Evolutionary conservation across 2,329 filamentous ascomycete species (phyloP).

Genomic region (Paramyrothecium roridum): DNA sequence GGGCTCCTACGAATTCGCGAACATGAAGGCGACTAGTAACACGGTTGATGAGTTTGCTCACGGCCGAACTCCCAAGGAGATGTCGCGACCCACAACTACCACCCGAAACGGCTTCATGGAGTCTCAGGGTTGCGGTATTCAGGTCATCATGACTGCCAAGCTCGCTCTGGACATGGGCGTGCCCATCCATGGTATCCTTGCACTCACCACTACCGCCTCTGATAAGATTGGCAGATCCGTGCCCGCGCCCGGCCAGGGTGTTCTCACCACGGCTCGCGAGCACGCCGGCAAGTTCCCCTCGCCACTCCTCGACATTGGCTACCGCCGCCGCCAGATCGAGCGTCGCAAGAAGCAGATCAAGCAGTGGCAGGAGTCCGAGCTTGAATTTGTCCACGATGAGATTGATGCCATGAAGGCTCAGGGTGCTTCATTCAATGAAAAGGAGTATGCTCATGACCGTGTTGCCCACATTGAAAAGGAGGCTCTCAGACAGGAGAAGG

Average conservation of each 20-base stretch:
- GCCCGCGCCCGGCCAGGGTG: constrained; percentile 93
- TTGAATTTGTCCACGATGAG: constrained; percentile 91
- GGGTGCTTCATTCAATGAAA: constrained; percentile 70
- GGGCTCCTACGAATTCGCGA: constrained; percentile 98
- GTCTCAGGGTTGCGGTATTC: constrained; percentile 96
- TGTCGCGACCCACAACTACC: constrained; percentile 96
- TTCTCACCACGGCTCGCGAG: constrained; percentile 92
- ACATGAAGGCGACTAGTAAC: constrained; percentile 99
- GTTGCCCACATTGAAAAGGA: constrained; percentile 81
- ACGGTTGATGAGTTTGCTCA: constrained; percentile 94
- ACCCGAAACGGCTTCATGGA: constrained; percentile 99
- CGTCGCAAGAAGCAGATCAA: constrained; percentile 92
- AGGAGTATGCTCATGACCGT: constrained; percentile 83
- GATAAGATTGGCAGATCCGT: constrained; percentile 99
- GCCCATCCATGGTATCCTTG: constrained; percentile 92
- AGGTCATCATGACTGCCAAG: constrained; percentile 96
- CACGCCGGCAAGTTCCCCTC: constrained; percentile 89
- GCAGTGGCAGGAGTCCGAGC: constrained; percentile 92
- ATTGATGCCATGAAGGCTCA: constrained; percentile 86
- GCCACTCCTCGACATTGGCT: constrained; percentile 94
- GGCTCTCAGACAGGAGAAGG: constrained; percentile 85
- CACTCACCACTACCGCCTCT: constrained; percentile 90
- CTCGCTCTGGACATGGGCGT: constrained; percentile 98
- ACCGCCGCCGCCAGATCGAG: constrained; percentile 91
- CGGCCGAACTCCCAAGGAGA: constrained; percentile 91